Evolutionary conservation across 2,329 filamentous ascomycete genomes (phyloP).

Genomic region (Leptographium flavum): DNA sequence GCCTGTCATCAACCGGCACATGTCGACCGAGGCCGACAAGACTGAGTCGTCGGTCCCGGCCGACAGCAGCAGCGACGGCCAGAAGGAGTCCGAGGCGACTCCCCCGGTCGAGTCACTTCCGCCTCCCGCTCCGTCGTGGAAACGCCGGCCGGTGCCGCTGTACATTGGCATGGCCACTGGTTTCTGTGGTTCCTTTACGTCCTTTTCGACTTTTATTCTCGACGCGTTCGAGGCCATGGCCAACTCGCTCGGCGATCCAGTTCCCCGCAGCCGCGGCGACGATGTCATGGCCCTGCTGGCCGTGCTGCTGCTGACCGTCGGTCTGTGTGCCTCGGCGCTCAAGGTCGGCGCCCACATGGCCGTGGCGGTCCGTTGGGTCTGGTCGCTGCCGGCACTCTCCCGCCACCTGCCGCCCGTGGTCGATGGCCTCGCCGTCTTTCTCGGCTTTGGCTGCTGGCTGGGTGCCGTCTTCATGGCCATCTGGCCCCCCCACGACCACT

Average conservation of each 20-base stretch:
- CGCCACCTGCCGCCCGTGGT: slow-evolving; percentile 40
- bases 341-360: slow-evolving; percentile 65
- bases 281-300: slow-evolving; percentile 72
- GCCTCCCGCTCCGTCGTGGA: neutral
- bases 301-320: slow-evolving; percentile 56
- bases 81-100: too few species aligned
- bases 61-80: too few species aligned
- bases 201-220: slow-evolving; percentile 56
- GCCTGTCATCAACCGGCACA: neutral
- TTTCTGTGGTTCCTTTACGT: slow-evolving; percentile 59
- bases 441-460: slow-evolving; percentile 66
- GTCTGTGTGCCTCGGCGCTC: slow-evolving; percentile 55
- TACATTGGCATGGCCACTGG: slow-evolving; percentile 59
- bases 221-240: slow-evolving; percentile 51
- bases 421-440: slow-evolving; percentile 47
- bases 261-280: slow-evolving; percentile 46
- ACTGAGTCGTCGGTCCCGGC: neutral
- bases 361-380: slow-evolving; percentile 33
- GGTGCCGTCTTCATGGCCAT: slow-evolving; percentile 59
- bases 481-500: slow-evolving; percentile 52
- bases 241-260: slow-evolving; percentile 33
- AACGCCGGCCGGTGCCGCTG: slow-evolving; percentile 38
- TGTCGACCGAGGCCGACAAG: neutral
- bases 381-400: neutral
- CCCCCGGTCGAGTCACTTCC: too few species aligned